Percentiles rank a stretch among this genome's conserved stretches.
Conservation (phyloP, 2,329 filamentous ascomycete genomes). For the Apiospora marii region DNA sequence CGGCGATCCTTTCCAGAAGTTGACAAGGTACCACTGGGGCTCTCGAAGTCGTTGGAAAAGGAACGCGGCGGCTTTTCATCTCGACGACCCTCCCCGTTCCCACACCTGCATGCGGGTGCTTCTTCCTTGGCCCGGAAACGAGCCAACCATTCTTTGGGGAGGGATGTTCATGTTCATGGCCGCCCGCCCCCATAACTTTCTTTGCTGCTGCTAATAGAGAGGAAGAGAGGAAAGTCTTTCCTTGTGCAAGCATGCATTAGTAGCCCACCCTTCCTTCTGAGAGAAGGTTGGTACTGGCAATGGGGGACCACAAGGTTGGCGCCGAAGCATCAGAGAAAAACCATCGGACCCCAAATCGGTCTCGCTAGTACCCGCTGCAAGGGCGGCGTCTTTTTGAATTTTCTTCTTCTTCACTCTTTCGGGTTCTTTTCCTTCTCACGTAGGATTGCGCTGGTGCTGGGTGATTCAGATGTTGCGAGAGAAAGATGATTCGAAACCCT, state of each 20-base stretch:
- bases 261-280: neutral
- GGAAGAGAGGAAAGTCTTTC: neutral
- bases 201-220: neutral
- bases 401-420: constrained; percentile 5
- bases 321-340: constrained; percentile 19
- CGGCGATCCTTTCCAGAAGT: constrained; percentile 20
- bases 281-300: neutral
- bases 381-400: constrained; percentile 13
- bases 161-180: neutral
- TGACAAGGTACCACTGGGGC: constrained; percentile 12
- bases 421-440: constrained; percentile 5
- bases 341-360: constrained; percentile 18
- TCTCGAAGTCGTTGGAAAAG: constrained; percentile 21
- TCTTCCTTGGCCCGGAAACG: neutral
- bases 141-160: neutral
- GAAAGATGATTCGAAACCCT: constrained; percentile 16
- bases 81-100: neutral
- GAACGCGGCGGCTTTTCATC: constrained; percentile 18
- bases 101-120: constrained; percentile 7
- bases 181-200: neutral
- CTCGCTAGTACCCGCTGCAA: constrained; percentile 21
- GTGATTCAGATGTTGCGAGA: constrained; percentile 1
- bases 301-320: constrained; percentile 14
- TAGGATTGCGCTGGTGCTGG: neutral
- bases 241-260: neutral